Base-by-base conservation (phyloP, 768 basidiomycete species). In the Cantharellus anzutake region DNA sequence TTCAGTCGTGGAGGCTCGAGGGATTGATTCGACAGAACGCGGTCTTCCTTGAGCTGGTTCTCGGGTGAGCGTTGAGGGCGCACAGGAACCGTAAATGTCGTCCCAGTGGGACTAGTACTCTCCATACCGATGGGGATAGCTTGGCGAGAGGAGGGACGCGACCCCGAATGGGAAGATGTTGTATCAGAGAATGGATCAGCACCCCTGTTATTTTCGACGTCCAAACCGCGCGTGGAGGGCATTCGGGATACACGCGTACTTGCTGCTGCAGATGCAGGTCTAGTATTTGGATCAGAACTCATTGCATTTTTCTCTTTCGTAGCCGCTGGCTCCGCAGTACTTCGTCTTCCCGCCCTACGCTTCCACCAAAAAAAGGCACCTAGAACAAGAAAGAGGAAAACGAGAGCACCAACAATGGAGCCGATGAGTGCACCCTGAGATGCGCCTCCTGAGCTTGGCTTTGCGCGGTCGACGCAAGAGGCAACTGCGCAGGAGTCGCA, bases 41-140 rank as follows among this genome's bases (percentile, higher is more conserved):
- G 20, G n/a, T 41, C 61, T 16, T 40, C 37, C 1, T 60, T 60
- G 34, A 63, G 56, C 41, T 61, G 42, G 2, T 61, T 42, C 20
- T 62, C 62, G 2, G 62, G 62, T 7, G 62, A 42, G 4, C 62
- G 62, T n/a, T 51, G 58, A n/a, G 62, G 62, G 20, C 62, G 60
- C 5, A 57, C 7, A 40, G 62, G 62, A 39, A 41, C 37, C 3
- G 62, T 58, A 34, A 50, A 60, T 5, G 20, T 39, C 5, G 60
- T n/a, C 11, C 29, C 57, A 48, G 62, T 57, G 29, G 61, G 61
- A 5, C 61, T 52, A 5, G 40, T 14, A 42, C 55, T 60, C 51
- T 39, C 50, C 48, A 58, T n/a, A 40, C 14, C 56, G 16, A 42
- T 57, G 7, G 52, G 52, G 38, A 55, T 55, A 37, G 14, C 38